Evolutionary conservation across 192 early-diverging fungal genomes (phyloP), one percentile per base, ranked within the genome.

Genomic region (Phycomyces blakesleeanus): DNA sequence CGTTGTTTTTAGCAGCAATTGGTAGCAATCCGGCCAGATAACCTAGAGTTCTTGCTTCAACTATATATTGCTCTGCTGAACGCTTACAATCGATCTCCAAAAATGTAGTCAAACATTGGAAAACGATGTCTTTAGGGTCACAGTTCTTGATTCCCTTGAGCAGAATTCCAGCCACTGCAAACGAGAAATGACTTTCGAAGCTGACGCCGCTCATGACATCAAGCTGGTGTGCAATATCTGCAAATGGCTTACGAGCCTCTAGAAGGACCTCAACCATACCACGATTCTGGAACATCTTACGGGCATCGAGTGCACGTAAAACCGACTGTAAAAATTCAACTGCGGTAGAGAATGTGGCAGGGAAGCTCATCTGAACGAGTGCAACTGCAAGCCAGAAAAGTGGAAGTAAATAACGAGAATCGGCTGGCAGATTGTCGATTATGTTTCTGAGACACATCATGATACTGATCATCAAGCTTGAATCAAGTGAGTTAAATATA

Each of bases 331-430:
- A 41, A 21, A 96, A 75, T 27, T 74, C 75, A 5, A 89, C 66
- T 0, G 88, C 92, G 20, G 81, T 79, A 1, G 76, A 70, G 76
- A 93, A 96, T 22, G 93, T 76, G 6, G 81, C 83, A 7, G 85
- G 68, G 63, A 93, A 83, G 39, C 88, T 87, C 58, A 97, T 89
- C 71, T 94, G 91, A 44, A 93, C 85, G 18, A 96, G 79, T 0
- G 90, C 82, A 42, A 96, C 69, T 10, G 87, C 91, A n/a, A 97
- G 75, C 95, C 95, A 97, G 77, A 95, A 95, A 72, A 96, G 74
- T 34, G 89, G 80, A 34, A 83, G 82, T 39, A 95, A 76, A 58
- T 92, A 95, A 42, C 87, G 75, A 3, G 89, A 93, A 54, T 90
- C 85, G 0, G 81, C 73, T 18, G 90, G 85, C 37, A 96, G 66